Evolutionary conservation across 345 rosid genomes (phyloP).

Genomic region (Eutrema yunnanense): DNA sequence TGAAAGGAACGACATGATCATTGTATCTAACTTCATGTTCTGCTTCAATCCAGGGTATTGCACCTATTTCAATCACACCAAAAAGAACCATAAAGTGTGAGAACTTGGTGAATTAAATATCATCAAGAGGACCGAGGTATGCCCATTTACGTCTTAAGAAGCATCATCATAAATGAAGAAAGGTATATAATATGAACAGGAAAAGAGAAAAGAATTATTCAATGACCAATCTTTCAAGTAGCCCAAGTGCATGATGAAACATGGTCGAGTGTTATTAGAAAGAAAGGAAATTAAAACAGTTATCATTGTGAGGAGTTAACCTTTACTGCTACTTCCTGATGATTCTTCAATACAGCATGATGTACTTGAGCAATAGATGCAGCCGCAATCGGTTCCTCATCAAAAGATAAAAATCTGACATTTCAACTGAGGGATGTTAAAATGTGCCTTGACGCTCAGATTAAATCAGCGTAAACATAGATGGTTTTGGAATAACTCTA

Average conservation of each 20-base stretch:
- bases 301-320: slow-evolving; percentile 28
- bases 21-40: slow-evolving; percentile 69
- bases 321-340: slow-evolving; percentile 81
- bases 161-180: background rate
- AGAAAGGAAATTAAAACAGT: background rate
- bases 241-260: slow-evolving; percentile 4
- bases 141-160: background rate
- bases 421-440: background rate
- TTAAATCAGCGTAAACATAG: background rate
- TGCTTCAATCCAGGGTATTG: slow-evolving; percentile 77
- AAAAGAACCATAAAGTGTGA: background rate
- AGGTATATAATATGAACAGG: background rate
- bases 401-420: slow-evolving; percentile 68
- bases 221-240: background rate
- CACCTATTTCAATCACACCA: slow-evolving; percentile 39
- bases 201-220: background rate
- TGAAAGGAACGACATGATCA: slow-evolving; percentile 73
- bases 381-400: slow-evolving; percentile 87
- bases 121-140: background rate
- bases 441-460: background rate
- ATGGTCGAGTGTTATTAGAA: background rate
- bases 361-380: slow-evolving; percentile 98
- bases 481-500: background rate
- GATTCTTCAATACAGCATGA: slow-evolving; percentile 54
- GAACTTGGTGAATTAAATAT: background rate